Conservation (phyloP, 805 yeast genomes). For the Lipomyces lipofer region DNA sequence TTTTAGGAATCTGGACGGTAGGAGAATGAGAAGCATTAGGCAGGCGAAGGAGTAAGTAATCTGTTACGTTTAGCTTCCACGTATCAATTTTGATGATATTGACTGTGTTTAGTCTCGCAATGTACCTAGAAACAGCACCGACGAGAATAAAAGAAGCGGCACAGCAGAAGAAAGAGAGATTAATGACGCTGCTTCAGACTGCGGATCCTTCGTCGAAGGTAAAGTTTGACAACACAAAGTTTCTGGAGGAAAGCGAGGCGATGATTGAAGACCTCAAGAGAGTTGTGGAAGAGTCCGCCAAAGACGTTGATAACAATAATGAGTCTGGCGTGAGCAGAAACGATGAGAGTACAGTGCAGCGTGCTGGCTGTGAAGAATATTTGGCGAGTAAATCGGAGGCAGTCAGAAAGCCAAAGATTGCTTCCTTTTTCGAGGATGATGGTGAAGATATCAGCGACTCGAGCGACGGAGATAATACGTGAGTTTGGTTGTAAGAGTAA, state of each 20-base stretch:
- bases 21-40: slow-evolving; percentile 42
- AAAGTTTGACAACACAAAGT: slow-evolving; percentile 43
- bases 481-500: no score
- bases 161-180: slow-evolving; percentile 43
- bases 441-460: slow-evolving; percentile 1
- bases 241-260: slow-evolving; percentile 45
- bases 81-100: background rate
- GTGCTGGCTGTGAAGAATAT: background rate
- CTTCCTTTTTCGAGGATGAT: slow-evolving; percentile 26
- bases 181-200: slow-evolving; percentile 40
- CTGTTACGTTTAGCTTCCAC: no score
- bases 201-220: slow-evolving; percentile 36
- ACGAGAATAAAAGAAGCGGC: slow-evolving; percentile 31
- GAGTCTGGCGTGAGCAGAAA: slow-evolving; percentile 1
- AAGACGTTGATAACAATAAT: background rate
- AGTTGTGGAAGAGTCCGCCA: slow-evolving; percentile 32
- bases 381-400: no score
- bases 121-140: slow-evolving; percentile 27
- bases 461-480: background rate
- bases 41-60: slow-evolving; percentile 44
- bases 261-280: slow-evolving; percentile 42
- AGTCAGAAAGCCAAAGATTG: slow-evolving; percentile 15
- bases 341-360: background rate
- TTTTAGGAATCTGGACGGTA: slow-evolving; percentile 47
- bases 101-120: slow-evolving; percentile 13